A percentile compares a stretch with the other conserved stretches of the same genome.
These are phyloP conservation scores for Beauveria scarabaeidicola DNA, from an alignment of 2,329 filamentous ascomycete genomes.

Conservation along the genomic window DNA sequence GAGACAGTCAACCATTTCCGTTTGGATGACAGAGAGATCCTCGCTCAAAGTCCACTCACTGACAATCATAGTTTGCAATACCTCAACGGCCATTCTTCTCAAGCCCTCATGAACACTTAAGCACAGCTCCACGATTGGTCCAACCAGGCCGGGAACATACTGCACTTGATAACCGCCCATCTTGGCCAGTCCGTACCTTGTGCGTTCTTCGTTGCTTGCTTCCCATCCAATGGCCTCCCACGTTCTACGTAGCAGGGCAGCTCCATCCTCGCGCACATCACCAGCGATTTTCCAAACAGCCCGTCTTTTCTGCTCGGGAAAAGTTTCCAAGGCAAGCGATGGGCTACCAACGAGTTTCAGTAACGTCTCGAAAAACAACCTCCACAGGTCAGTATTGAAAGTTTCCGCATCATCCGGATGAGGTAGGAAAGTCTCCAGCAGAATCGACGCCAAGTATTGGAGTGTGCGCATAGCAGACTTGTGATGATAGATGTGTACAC, in stretches of 20 bases:
- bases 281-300: conserved; percentile 99
- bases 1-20: conserved; percentile 91
- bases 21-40: conserved; percentile 83
- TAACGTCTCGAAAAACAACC: conserved; percentile 81
- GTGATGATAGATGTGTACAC: conserved; percentile 86
- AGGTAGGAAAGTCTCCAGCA: conserved; percentile 79
- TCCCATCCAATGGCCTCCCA: conserved; percentile 99
- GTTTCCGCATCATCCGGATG: conserved; percentile 83
- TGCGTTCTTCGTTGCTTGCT: conserved; percentile 67
- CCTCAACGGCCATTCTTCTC: conserved; percentile 80
- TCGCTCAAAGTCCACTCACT: conserved; percentile 96
- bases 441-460: conserved; percentile 69
- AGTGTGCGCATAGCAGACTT: conserved; percentile 80
- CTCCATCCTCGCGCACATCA: conserved; percentile 86
- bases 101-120: conserved; percentile 91
- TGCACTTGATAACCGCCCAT: conserved; percentile 98
- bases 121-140: conserved; percentile 86
- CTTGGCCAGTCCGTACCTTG: conserved; percentile 67
- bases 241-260: conserved; percentile 71
- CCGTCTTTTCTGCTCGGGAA: conserved; percentile 90
- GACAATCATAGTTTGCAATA: conserved; percentile 95
- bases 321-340: conserved; percentile 84
- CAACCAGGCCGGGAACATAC: conserved; percentile 87
- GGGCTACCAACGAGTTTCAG: conserved; percentile 84
- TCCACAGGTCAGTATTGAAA: conserved; percentile 93